Conservation (phyloP, 164 flowering plant species). For the Stephania cephalantha region DNA sequence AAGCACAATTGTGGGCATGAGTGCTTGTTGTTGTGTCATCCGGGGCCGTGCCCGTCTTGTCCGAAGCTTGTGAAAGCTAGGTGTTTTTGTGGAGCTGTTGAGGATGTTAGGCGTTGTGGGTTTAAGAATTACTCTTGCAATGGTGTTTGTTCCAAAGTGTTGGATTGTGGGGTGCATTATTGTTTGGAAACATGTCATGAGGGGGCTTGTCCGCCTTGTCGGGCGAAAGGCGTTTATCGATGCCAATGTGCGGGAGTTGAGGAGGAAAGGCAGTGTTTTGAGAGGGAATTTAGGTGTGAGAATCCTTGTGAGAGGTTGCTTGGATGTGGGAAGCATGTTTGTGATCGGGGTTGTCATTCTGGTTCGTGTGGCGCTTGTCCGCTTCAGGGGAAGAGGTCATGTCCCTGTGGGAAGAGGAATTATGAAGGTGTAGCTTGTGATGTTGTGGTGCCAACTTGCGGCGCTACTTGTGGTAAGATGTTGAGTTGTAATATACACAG, state of each 20-base stretch:
- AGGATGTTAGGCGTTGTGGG: constrained; percentile 76
- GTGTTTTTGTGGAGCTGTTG: constrained; percentile 62
- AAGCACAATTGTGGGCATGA: constrained; percentile 60
- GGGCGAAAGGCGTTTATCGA: constrained; percentile 32
- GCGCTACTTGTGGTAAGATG: constrained; percentile 70
- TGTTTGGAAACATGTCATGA: constrained; percentile 69
- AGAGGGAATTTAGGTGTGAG: constrained; percentile 55
- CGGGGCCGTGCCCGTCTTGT: constrained; percentile 91
- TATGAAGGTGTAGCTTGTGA: constrained; percentile 80
- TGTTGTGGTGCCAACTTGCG: constrained; percentile 60
- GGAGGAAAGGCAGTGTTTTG: constrained; percentile 66
- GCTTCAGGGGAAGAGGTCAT: constrained; percentile 62
- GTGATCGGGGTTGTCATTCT: constrained; percentile 70
- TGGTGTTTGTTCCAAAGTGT: constrained; percentile 35
- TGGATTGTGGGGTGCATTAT: constrained; percentile 56
- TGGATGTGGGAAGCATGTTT: constrained; percentile 67
- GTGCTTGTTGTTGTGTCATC: constrained; percentile 83
- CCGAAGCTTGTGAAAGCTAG: constrained; percentile 58
- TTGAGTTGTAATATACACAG: constrained; percentile 64
- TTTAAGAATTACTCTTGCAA: constrained; percentile 63
- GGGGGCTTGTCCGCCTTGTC: constrained; percentile 72
- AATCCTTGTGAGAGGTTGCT: constrained; percentile 45
- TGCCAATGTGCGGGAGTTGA: constrained; percentile 64
- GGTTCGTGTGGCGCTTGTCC: constrained; percentile 78
- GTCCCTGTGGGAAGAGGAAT: constrained; percentile 80